Base-by-base conservation (phyloP, 345 rosid species). In the Ceriops decandra region DNA sequence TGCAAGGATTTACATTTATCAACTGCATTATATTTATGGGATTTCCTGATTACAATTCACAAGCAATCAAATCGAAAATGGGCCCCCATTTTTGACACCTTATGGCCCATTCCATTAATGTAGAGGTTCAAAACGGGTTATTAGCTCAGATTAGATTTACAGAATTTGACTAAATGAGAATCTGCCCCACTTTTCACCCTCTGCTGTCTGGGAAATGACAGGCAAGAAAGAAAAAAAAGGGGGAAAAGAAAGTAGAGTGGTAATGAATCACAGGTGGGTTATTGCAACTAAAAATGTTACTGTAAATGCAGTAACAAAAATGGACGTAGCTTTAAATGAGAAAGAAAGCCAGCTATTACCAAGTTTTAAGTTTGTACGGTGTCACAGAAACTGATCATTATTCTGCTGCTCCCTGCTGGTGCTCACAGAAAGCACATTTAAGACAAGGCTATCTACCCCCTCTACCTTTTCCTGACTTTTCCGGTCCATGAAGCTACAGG, bases 241-340 rank as follows among this genome's bases (percentile, higher is more conserved):
- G 57, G 32, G 57, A 13, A 9, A 6, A 21, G 20, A 22, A 2
- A 0, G 19, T 17, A 27, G 20, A 30, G 26, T 13, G 63, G 71
- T 33, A 32, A 64, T 63, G 36, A 26, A 22, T 2, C 21, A 9
- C 10, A 27, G 7, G 46, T 60, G 42, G 67, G 68, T 62, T 60
- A 54, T 66, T 64, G 16, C 49, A 42, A 42, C 28, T 52, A 26
- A 63, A 60, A 68, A 30, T 57, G 62, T 7, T 46, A 26, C 70
- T 59, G 71, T 60, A 30, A 74, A 53, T 9, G 56, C 58, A 21
- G 57, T 60, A 77, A 79, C 77, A 76, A 49, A 47, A 35, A 49
- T 64, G 53, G 70, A 56, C 72, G 69, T 61, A 60, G 80, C 76
- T 59, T 69, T 77, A 38, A 77, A 69, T 74, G 77, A 70, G 72